These are phyloP conservation scores for Saccharomycopsis selenospora DNA, from an alignment of 805 yeast genomes.

Conservation along the genomic window DNA sequence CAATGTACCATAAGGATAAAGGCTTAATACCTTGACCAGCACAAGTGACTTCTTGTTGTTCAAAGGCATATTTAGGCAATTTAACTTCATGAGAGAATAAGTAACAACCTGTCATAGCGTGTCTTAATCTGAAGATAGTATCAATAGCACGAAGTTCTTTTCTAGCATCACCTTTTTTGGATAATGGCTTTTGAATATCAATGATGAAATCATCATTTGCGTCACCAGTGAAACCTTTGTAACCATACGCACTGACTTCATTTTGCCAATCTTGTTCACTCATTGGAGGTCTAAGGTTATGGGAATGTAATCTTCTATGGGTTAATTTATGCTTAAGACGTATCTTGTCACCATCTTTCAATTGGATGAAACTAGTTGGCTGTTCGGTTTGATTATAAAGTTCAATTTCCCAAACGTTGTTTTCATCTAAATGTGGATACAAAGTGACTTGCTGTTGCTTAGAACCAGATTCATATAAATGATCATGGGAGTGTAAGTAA, in stretches of 20 bases:
- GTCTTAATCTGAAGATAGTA: conserved; percentile 66
- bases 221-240: conserved; percentile 70
- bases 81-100: conserved; percentile 69
- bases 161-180: conserved; percentile 47
- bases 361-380: conserved; percentile 51
- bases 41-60: conserved; percentile 79
- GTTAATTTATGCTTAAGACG: conserved; percentile 56
- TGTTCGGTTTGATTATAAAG: conserved; percentile 52
- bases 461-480: conserved; percentile 68
- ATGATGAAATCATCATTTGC: conserved; percentile 77
- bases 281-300: conserved; percentile 68
- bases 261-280: conserved; percentile 75
- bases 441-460: conserved; percentile 78
- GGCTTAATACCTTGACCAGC: conserved; percentile 60
- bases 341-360: conserved; percentile 62
- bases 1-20: conserved; percentile 66
- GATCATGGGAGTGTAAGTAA: conserved; percentile 74
- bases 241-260: conserved; percentile 74
- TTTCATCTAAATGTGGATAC: conserved; percentile 70
- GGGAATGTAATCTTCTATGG: conserved; percentile 68
- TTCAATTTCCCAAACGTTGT: conserved; percentile 68
- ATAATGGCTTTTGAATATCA: conserved; percentile 53
- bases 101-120: conserved; percentile 73
- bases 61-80: conserved; percentile 78
- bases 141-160: conserved; percentile 54